These are phyloP conservation scores for Trichomonas tenax DNA, from an alignment of 208 protist genomes.

Conservation along the genomic window DNA sequence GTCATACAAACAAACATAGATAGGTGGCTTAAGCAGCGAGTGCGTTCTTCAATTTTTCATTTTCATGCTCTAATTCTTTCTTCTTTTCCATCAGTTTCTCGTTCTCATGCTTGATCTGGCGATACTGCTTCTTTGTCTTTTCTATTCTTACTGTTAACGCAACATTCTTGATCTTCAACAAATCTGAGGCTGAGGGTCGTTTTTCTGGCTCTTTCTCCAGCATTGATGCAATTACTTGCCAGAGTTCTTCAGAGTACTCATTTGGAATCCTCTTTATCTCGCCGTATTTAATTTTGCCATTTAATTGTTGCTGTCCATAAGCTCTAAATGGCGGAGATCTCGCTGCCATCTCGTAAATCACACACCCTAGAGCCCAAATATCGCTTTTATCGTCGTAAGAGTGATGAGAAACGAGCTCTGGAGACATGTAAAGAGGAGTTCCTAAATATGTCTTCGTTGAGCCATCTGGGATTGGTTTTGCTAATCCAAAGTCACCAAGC, in stretches of 20 bases:
- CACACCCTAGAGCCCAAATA: constrained; percentile 47
- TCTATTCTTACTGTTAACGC: not conserved
- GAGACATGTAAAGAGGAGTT: constrained; percentile 49
- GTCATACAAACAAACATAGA: too few relatives aligned
- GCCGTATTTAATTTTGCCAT: not conserved
- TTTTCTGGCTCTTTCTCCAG: not conserved
- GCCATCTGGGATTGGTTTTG: constrained; percentile 29
- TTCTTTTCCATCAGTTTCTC: not conserved
- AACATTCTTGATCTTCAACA: not conserved
- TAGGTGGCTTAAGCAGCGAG: not conserved
- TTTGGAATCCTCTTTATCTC: not conserved
- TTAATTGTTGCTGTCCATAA: not conserved
- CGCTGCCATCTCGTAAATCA: constrained; percentile 42
- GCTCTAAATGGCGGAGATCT: constrained; percentile 38
- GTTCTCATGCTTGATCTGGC: not conserved
- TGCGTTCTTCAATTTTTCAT: not conserved
- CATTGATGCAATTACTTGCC: not conserved
- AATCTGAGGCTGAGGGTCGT: not conserved
- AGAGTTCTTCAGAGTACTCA: not conserved
- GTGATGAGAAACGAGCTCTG: constrained; percentile 25
- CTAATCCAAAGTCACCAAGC: constrained; percentile 49
- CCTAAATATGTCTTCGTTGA: constrained; percentile 38
- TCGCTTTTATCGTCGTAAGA: constrained; percentile 40
- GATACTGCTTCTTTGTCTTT: not conserved
- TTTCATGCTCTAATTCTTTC: not conserved